Evolutionary conservation across 768 basidiomycete species (phyloP), one percentile per base, ranked within the genome.

Genomic region (Vishniacozyma victoriae): DNA sequence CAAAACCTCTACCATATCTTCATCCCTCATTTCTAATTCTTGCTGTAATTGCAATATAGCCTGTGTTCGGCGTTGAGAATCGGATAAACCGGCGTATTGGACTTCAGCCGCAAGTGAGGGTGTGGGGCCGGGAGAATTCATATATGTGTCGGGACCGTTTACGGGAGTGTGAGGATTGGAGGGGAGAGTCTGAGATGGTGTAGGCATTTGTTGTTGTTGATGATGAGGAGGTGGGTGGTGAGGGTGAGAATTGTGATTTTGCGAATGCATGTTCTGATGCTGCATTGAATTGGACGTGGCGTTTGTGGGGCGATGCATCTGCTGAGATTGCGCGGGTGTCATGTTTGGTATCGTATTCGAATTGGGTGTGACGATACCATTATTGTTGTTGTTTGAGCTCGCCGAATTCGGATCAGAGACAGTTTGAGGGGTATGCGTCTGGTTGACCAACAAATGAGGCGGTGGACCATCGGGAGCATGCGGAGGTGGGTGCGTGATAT

Each of bases 1-100:
- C 46, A 64, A 44, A 42, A 61, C 41, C 29, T 64, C 59, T 11
- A 64, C 48, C 31, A 64, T 14, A 38, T 64, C 60, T n/a, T 64
- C 60, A 29, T 64, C 62, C 22, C 35, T 42, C 52, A 64, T 38
- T 20, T 58, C 54, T 4, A 25, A 35, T 15, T 54, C 54, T 14
- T 45, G 40, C 33, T 60, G 62, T 9, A 64, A 38, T 22, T 38
- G 36, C 3, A 55, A 7, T 19, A 64, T 46, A 4, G 62, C 62
- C 24, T 60, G 42, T 13, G 60, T 61, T 4, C 60, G 44, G 16
- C 62, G 19, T 50, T 61, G 60, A 3, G 59, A 44, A 38, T 64
- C 62, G 6, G 42, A 36, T 25, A 58, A 35, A 23, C 53, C 52
- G 6, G 55, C 46, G 12, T 22, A 20, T 1, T 35, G 13, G 12